Evolutionary conservation across 441 rosid genomes (phyloP), one percentile per base, ranked within the genome.

Genomic region (Gossypium schwendimanii): DNA sequence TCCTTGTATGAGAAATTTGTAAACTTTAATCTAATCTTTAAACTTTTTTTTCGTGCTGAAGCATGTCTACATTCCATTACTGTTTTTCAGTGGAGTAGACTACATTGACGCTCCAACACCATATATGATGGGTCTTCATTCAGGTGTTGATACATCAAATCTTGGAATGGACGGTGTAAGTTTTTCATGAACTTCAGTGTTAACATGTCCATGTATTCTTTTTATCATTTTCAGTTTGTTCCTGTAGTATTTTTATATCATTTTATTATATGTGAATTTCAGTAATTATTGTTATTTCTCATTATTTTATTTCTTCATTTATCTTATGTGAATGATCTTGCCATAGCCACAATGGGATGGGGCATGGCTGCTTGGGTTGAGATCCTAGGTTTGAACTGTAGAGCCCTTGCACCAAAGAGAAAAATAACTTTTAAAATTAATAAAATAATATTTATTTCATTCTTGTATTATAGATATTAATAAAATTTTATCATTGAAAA

Each of bases 31-130:
- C 87, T 91, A 79, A 83, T 86, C 69, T 69, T 79, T 83, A 75
- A 71, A 79, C 53, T 49, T 87, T 80, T 77, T 45, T 88, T 80
- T 84, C 84, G 80, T 84, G 81, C 85, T 88, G 94, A 86, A 93
- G 99, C 99, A 96, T 80, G 99, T 96, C 89, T 90, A 96, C 96
- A 96, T 96, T 89, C 98, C 99, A 62, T 91, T 90, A 78, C 96
- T 96, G 80, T 96, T 96, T 91, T 96, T 91, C 91, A 93, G 93
- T 91, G 99, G 98, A 90, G 99, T 91, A 20, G 98, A 96, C 89
- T 89, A 96, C 80, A 88, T 96, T 82, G 98, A 96, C 77, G 98
- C 98, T 75, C 99, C 98, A 64, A 93, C 97, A 47, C 99, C 99
- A 57, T 96, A 93, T 82, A 93, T 96, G 98, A 96, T 90, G 97